Evolutionary conservation across 1,139 yeast genomes (phyloP).

Genomic region (Yamadazyma dendronema): DNA sequence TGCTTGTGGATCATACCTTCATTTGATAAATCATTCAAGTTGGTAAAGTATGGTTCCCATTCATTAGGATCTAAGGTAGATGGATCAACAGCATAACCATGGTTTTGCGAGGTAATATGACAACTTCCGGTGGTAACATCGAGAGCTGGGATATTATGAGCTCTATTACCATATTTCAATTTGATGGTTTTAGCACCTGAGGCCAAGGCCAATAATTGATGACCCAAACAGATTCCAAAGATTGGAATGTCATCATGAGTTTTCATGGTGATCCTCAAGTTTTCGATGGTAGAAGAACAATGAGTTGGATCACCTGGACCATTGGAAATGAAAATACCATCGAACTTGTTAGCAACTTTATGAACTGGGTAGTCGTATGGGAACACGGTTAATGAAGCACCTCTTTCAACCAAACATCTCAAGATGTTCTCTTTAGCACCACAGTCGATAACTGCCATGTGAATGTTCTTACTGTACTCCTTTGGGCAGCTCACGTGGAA

Average conservation of each 20-base stretch:
- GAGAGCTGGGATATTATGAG: constrained; percentile 95
- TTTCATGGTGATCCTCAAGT: constrained; percentile 71
- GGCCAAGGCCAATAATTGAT: constrained; percentile 91
- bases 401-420: constrained; percentile 89
- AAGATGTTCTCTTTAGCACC: constrained; percentile 97
- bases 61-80: constrained; percentile 63
- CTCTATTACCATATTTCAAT: constrained; percentile 96
- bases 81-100: constrained; percentile 95
- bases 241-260: constrained; percentile 70
- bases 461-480: constrained; percentile 55
- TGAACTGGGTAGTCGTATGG: constrained; percentile 94
- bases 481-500: constrained; percentile 78
- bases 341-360: constrained; percentile 86
- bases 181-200: constrained; percentile 91
- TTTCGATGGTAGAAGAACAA: constrained; percentile 76
- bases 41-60: constrained; percentile 84
- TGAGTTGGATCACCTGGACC: constrained; percentile 99
- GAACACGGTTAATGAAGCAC: constrained; percentile 93
- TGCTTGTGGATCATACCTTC: constrained; percentile 92
- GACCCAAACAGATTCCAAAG: constrained; percentile 96
- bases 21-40: constrained; percentile 91
- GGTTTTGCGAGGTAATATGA: constrained; percentile 97
- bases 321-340: constrained; percentile 90
- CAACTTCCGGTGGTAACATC: constrained; percentile 88
- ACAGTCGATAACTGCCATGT: constrained; percentile 92